A percentile compares a stretch with the other conserved stretches of the same genome.
These are phyloP conservation scores for Agaricus sinodeliciosus DNA, from an alignment of 768 basidiomycete genomes.

Conservation along the genomic window DNA sequence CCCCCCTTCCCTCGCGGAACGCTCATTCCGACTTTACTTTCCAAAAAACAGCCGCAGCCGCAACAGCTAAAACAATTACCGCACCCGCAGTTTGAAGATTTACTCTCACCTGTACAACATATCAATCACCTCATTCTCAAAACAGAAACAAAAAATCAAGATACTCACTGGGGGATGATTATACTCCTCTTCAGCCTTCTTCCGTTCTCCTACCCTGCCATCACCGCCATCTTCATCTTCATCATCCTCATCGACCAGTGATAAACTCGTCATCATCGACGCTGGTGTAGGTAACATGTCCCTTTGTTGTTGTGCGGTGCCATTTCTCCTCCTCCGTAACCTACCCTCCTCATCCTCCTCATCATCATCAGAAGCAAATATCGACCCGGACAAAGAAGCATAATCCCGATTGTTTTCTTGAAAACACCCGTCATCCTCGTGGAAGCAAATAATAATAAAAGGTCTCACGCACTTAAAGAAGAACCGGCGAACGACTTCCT, in stretches of 20 bases:
- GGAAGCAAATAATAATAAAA: background rate
- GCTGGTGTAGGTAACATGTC: background rate
- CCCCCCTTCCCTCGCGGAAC: background rate
- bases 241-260: background rate
- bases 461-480: background rate
- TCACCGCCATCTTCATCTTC: background rate
- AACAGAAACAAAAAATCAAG: slow-evolving; percentile 8
- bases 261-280: background rate
- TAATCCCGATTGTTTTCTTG: too few species aligned
- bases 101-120: slow-evolving; percentile 18
- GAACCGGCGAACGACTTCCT: slow-evolving; percentile 2
- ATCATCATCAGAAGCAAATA: slow-evolving; percentile 18
- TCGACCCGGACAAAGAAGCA: slow-evolving; percentile 6
- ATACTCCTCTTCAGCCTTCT: too few species aligned
- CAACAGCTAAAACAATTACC: slow-evolving; percentile 58
- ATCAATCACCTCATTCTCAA: background rate
- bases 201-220: too few species aligned
- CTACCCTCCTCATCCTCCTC: slow-evolving; percentile 18
- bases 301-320: slow-evolving; percentile 9
- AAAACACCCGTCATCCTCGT: slow-evolving; percentile 12
- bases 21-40: slow-evolving; percentile 43
- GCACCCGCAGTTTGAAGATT: slow-evolving; percentile 55
- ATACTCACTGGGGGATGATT: slow-evolving; percentile 9
- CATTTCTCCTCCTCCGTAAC: slow-evolving; percentile 6
- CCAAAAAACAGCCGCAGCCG: slow-evolving; percentile 70